Evolutionary conservation across 768 basidiomycete genomes (phyloP).

Genomic region (Mycena rebaudengoi): DNA sequence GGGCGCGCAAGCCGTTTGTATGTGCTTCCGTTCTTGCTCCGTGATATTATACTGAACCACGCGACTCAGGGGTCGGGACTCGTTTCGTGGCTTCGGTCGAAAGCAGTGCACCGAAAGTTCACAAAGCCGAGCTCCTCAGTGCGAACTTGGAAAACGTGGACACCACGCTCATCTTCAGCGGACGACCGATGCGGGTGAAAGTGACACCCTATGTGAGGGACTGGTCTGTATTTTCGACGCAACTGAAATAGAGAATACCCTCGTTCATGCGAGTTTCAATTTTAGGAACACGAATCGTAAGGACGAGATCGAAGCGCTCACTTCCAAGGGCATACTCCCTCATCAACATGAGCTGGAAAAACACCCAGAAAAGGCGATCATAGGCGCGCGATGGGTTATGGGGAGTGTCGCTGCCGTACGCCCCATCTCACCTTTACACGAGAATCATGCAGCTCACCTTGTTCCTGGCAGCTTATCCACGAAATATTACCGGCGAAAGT

Average conservation of each 20-base stretch:
- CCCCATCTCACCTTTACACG: not conserved
- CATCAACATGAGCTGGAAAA: constrained; percentile 11
- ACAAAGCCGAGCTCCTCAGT: constrained; percentile 79
- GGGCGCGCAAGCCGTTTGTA: constrained; percentile 90
- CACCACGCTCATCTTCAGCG: constrained; percentile 89
- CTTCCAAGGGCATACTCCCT: constrained; percentile 8
- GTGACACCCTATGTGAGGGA: constrained; percentile 87
- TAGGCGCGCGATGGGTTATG: constrained; percentile 6
- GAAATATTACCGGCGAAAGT: constrained; percentile 17
- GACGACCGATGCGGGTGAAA: constrained; percentile 86
- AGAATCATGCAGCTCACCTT: not conserved
- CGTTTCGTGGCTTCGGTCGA: constrained; percentile 87
- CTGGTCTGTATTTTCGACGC: constrained; percentile 69
- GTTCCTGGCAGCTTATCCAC: constrained; percentile 8
- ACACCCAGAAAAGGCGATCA: constrained; percentile 8
- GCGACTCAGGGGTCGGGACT: constrained; percentile 73
- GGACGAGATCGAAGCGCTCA: constrained; percentile 12
- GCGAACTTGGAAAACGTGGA: constrained; percentile 81
- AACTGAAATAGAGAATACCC: too few species aligned
- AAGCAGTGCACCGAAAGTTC: constrained; percentile 82
- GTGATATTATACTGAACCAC: too few species aligned
- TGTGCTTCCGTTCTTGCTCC: too few species aligned
- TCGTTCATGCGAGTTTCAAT: not conserved
- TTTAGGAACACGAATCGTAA: constrained; percentile 28
- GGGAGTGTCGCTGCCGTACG: constrained; percentile 19